Evolutionary conservation across 768 basidiomycete species (phyloP), one percentile per base, ranked within the genome.

Genomic region (Hirschioporus abietinus): DNA sequence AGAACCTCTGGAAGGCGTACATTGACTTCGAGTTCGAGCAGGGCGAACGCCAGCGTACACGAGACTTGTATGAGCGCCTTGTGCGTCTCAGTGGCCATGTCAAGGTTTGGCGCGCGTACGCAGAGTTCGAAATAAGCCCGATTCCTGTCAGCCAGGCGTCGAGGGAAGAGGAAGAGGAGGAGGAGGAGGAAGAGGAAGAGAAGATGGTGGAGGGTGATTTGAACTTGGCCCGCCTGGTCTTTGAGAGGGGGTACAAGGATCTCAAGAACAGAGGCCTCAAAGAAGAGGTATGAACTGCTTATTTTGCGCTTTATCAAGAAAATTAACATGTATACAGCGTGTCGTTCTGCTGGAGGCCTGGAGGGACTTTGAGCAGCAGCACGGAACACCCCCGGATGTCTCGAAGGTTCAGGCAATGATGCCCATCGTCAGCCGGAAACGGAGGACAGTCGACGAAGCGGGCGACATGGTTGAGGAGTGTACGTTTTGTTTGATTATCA

Each of bases 21-120:
- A 93, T 98, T 78, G 96, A 98, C 76, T 97, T 97, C 71, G 96
- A 99, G 78, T 88, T 90, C 66, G 92, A 93, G 67, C 95, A 97
- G 76, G 95, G 95, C 71, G 95, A 98, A 70, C 87, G 94, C 57
- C 92, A 92, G 66, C 84, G 86, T 18, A 90, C 92, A 1, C 83
- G 96, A n/a, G 82, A 83, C 7, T 75, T 99, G 57, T 98, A 97
- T 75, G 96, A 98, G 78, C 86, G 95, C 23, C 84, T 98, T 23
- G 82, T 97, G 62, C 78, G 85, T 35, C 81, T 91, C 63, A 96
- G 94, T 69, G 93, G 93, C 3, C 96, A 99, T 74, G 91, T 95
- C 78, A 98, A 98, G 78, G 95, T 96, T 23, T 99, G 95, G 95
- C 93, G 97, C 65, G 89, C 95, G 64, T 99, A 90, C 76, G 96